Percentiles rank a stretch among this genome's conserved stretches.
Evolutionary conservation across 2,329 filamentous ascomycete genomes (phyloP).

Genomic region (Xylaria arbuscula): DNA sequence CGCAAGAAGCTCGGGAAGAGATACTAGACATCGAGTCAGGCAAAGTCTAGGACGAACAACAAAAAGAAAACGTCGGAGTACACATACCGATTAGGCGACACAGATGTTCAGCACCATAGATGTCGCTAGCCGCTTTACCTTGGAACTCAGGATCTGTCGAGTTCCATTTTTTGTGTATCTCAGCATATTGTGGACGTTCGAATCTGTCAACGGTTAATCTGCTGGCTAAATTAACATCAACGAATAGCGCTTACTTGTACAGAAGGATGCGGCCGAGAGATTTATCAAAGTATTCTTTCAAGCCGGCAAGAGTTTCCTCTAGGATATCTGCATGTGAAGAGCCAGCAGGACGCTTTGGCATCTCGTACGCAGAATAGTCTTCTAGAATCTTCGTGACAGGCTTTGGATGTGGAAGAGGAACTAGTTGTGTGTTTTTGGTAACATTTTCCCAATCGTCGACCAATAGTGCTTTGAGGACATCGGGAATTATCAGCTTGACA

Average conservation of each 20-base stretch:
- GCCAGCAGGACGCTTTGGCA: constrained; percentile 70
- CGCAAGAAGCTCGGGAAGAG: constrained; percentile 90
- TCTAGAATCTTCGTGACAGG: constrained; percentile 82
- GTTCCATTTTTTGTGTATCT: constrained; percentile 78
- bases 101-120: constrained; percentile 94
- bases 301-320: constrained; percentile 85
- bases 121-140: constrained; percentile 78
- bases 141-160: constrained; percentile 70
- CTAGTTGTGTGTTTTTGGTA: constrained; percentile 92
- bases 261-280: constrained; percentile 87
- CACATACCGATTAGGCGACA: constrained; percentile 84
- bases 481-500: constrained; percentile 86
- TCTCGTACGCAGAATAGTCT: constrained; percentile 80
- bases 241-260: constrained; percentile 68
- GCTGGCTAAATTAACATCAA: neutral
- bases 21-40: constrained; percentile 65
- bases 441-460: constrained; percentile 99
- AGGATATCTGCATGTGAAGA: constrained; percentile 84
- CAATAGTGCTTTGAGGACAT: constrained; percentile 88
- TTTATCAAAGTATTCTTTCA: constrained; percentile 95
- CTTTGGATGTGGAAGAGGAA: constrained; percentile 81
- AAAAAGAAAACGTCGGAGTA: constrained; percentile 1
- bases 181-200: constrained; percentile 87
- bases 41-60: neutral
- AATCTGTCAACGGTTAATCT: constrained; percentile 67